Base-by-base conservation (phyloP, 2,329 filamentous ascomycete species). In the Pseudodiploospora longispora region DNA sequence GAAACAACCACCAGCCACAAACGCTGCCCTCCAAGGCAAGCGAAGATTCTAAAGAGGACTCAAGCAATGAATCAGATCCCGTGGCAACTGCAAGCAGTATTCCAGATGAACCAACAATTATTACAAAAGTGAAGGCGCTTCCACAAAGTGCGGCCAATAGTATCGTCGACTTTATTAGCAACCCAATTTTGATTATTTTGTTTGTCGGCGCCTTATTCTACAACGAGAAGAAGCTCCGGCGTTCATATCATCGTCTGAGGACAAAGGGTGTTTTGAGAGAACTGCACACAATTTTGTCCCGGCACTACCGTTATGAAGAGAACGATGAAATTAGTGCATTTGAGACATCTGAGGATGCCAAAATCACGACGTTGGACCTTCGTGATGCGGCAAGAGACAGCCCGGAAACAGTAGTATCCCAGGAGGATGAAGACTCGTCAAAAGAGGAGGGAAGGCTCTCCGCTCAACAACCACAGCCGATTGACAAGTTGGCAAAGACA, bases 151-250 rank as follows among this genome's bases (percentile, higher is more conserved):
- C 71, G 0, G 64, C 66, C 0, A 66, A 73, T 36, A 76, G 67
- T 44, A 60, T 78, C 6, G 57, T 74, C 6, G 76, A 81, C 36
- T 70, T 82, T 9, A 56, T 82, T 36, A 72, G 67, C 43, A 80
- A 80, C 47, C 76, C 76, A 0, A 65, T 73, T 7, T 59, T 75
- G 6, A 65, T 76, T 6, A 55, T 75, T 3, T 52, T 76, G 10
- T 59, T 75, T 27, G 51, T 70, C n/a, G 51, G 64, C 6, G 57
- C 63, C 8, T 47, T 73, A 4, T 51, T 74, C 5, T 68, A 68
- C 41, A 65, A 71, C 30, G 63, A 71, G 47, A 70, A 74, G 47
- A 70, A 73, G 37, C 58, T 70, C 6, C 59, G 70, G 5, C 61
- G 65, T 34, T 63, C 62, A 31, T 65, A 66, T 36, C 61, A 62